Evolutionary conservation across 305 asterid species (phyloP), one percentile per base, ranked within the genome.

Genomic region (Fraxinus platypoda): DNA sequence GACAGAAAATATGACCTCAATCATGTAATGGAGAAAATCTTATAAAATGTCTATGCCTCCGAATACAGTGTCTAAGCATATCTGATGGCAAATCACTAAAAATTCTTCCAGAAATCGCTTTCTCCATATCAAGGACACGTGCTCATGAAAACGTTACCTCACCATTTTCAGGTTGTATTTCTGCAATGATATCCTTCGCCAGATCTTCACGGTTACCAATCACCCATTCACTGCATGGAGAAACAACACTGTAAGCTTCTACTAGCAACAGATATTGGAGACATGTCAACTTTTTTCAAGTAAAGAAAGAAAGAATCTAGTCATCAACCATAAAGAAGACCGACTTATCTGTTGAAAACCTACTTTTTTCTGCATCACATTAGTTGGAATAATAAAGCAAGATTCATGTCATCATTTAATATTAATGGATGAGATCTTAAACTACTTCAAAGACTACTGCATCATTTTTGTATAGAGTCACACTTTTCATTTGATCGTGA

Each of bases 201-300:
- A 96, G 84, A 83, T 93, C 99, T 90, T 96, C 99, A 74, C 97
- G 97, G 87, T 96, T 94, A 68, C 98, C 99, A 79, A 96, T 91
- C 86, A 96, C 99, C 99, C 98, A 94, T 90, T 96, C 99, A 87
- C 99, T 96, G 92, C 87, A 89, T 83, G 81, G 49, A 21, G 83
- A 75, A 80, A 26, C 59, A 70, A 80, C 8, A 75, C 35, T 62
- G 54, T 23, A 21, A 78, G 62, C 19, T 75, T 76, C 31, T 5
- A 59, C 77, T 57, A 76, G 57, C 52, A 72, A 26, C 33, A 7
- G 73, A 70, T 70, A 70, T 68, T 13, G 19, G 3, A 12, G 75
- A 70, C 37, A 70, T 30, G 41, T 15, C 37, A 70, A 28, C 23
- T 0, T 31, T 28, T 70, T 13, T 70, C 75, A 31, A 31, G 74